Evolutionary conservation across 2,329 filamentous ascomycete genomes (phyloP).

Genomic region (Stachybotrys chartarum): DNA sequence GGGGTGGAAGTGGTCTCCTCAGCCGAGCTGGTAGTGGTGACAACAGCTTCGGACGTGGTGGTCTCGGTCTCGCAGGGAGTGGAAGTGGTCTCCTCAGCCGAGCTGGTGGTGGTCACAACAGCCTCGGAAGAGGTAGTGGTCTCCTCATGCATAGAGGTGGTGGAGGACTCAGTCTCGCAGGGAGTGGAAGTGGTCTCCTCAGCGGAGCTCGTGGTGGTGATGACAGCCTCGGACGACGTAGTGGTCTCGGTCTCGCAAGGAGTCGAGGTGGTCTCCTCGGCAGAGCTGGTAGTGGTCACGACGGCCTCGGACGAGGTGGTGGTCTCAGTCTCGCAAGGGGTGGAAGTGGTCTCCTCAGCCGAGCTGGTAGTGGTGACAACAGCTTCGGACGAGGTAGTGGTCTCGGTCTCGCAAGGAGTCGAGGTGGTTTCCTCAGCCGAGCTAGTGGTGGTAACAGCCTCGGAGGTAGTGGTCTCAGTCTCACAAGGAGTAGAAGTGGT

Average conservation of each 20-base stretch:
- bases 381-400: neutral
- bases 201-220: slow-evolving; percentile 6
- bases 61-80: neutral
- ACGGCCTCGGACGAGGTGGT: neutral
- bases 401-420: neutral
- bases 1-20: slow-evolving; percentile 1
- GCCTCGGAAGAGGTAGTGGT: neutral
- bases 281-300: neutral
- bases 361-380: slow-evolving; percentile 1
- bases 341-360: slow-evolving; percentile 1
- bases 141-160: neutral
- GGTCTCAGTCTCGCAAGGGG: neutral
- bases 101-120: neutral
- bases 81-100: neutral
- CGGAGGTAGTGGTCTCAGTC: neutral
- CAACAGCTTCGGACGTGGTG: neutral
- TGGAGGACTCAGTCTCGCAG: neutral
- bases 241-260: slow-evolving; percentile 1
- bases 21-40: slow-evolving; percentile 2
- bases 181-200: slow-evolving; percentile 2
- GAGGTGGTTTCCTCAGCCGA: neutral
- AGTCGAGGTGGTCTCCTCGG: neutral
- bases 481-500: slow-evolving; percentile 2
- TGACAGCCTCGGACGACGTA: slow-evolving; percentile 6
- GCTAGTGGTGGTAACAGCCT: neutral